These are phyloP conservation scores for Onygena corvina DNA, from an alignment of 2,329 filamentous ascomycete genomes.

Conservation along the genomic window DNA sequence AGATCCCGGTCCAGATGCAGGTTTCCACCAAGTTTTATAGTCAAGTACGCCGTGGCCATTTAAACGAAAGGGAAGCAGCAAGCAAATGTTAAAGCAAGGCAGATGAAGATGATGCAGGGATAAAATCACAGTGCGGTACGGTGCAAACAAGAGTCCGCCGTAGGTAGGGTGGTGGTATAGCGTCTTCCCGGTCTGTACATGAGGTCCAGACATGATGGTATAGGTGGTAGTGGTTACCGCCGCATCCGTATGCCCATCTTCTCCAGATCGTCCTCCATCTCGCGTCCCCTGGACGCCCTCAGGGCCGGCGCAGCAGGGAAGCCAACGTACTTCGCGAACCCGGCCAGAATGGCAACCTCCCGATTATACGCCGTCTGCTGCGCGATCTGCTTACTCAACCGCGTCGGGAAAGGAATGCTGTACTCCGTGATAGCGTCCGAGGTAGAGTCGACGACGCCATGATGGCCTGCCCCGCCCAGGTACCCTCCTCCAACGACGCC, in stretches of 20 bases:
- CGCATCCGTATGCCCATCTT: conserved; percentile 60
- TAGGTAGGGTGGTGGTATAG: background rate
- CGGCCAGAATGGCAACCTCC: conserved; percentile 82
- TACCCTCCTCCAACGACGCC: no score
- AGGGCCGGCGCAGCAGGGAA: conserved; percentile 92
- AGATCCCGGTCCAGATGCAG: conserved; percentile 1
- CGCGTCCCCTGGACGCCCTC: conserved; percentile 54
- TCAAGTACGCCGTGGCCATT: conserved; percentile 1
- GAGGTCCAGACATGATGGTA: background rate
- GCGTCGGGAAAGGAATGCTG: conserved; percentile 65
- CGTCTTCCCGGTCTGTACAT: background rate
- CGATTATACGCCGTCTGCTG: conserved; percentile 88
- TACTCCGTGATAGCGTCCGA: conserved; percentile 65
- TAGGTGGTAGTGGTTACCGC: background rate
- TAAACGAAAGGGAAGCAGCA: background rate
- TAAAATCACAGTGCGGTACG: background rate
- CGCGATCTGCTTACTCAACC: conserved; percentile 62
- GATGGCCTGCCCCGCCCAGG: background rate
- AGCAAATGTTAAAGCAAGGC: background rate
- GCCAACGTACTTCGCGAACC: conserved; percentile 85
- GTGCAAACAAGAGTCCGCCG: background rate
- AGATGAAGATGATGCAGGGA: background rate
- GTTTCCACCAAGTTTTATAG: conserved; percentile 2
- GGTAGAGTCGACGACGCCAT: background rate
- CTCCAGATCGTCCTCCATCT: conserved; percentile 76